Percentiles rank a stretch among this genome's conserved stretches.
Evolutionary conservation across 2,329 filamentous ascomycete genomes (phyloP).

Genomic region (Trichoderma koningiopsis): DNA sequence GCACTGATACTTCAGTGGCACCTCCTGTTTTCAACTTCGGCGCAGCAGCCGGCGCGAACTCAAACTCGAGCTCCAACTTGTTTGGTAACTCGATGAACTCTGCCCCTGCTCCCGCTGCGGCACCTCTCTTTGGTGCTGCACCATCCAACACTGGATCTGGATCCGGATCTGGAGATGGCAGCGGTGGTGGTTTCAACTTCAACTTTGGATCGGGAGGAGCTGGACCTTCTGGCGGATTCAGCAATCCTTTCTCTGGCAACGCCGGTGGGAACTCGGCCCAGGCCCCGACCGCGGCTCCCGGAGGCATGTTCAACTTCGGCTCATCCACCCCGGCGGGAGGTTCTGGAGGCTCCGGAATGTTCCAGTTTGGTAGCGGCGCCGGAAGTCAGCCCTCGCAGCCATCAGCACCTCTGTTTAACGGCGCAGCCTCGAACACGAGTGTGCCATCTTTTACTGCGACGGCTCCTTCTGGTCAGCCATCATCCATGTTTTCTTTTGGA

Average conservation of each 20-base stretch:
- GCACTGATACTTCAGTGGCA: constrained; percentile 29
- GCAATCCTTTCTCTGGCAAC: constrained; percentile 45
- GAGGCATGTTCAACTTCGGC: constrained; percentile 45
- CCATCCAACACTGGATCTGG: constrained; percentile 31
- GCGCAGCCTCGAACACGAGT: constrained; percentile 33
- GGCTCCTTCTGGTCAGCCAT: constrained; percentile 35
- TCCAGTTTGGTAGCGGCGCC: constrained; percentile 43
- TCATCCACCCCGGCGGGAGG: constrained; percentile 28
- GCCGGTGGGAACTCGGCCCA: constrained; percentile 31
- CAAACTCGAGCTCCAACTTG: constrained; percentile 41
- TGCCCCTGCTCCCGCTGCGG: constrained; percentile 27
- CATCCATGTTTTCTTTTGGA: constrained; percentile 38
- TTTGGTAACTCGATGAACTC: constrained; percentile 40
- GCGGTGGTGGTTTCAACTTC: constrained; percentile 33
- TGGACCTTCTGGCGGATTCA: constrained; percentile 35
- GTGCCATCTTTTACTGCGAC: constrained; percentile 46
- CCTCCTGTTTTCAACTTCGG: constrained; percentile 43
- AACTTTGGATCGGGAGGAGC: constrained; percentile 37
- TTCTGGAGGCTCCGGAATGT: constrained; percentile 36
- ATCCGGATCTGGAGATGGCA: constrained; percentile 2
- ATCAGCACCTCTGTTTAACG: constrained; percentile 38
- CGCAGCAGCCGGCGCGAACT: constrained; percentile 7
- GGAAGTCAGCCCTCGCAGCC: constrained; percentile 31
- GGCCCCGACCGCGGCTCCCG: constrained; percentile 33
- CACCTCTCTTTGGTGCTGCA: constrained; percentile 30